phyloP scores from a whole-genome alignment of 805 yeast species.

The Wickerhamomyces canadensis region DNA sequence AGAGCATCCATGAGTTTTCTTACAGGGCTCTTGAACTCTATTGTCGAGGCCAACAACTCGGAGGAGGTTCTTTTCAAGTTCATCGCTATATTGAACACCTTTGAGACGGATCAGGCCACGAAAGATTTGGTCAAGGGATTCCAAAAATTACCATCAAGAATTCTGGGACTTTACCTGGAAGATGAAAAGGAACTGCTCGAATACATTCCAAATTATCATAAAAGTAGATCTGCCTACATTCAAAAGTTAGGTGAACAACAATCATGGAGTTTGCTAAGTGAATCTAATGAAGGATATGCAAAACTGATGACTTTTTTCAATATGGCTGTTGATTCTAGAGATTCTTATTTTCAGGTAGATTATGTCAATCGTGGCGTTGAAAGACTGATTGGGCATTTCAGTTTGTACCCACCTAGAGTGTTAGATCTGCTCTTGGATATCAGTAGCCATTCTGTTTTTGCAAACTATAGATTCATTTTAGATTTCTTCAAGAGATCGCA shows the following conservation, averaged over 20 bases:
- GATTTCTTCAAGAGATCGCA: slow-evolving; percentile 45
- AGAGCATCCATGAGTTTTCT: slow-evolving; percentile 8
- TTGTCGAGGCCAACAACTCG: slow-evolving; percentile 8
- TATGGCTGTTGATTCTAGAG: slow-evolving; percentile 35
- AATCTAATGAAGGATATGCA: slow-evolving; percentile 75
- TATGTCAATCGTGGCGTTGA: slow-evolving; percentile 44
- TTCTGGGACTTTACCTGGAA: slow-evolving; percentile 11
- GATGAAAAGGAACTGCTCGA: slow-evolving; percentile 36
- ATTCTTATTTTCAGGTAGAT: slow-evolving; percentile 35
- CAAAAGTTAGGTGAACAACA: slow-evolving; percentile 26
- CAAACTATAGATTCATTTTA: slow-evolving; percentile 42
- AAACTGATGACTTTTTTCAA: slow-evolving; percentile 49
- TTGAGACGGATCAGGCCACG: slow-evolving; percentile 21
- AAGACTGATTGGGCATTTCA: slow-evolving; percentile 65
- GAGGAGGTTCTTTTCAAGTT: slow-evolving; percentile 21
- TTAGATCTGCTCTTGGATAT: slow-evolving; percentile 59
- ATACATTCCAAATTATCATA: slow-evolving; percentile 5
- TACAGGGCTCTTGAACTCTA: slow-evolving; percentile 12
- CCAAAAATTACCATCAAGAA: slow-evolving; percentile 18
- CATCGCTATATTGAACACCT: slow-evolving; percentile 26
- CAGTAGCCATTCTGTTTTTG: slow-evolving; percentile 37
- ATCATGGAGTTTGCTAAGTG: slow-evolving; percentile 63
- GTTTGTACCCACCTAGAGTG: slow-evolving; percentile 66
- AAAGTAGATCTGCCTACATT: slow-evolving; percentile 3
- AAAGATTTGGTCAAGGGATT: slow-evolving; percentile 20